phyloP scores from a whole-genome alignment of 768 basidiomycete species.

The Tylopilus balloui region DNA sequence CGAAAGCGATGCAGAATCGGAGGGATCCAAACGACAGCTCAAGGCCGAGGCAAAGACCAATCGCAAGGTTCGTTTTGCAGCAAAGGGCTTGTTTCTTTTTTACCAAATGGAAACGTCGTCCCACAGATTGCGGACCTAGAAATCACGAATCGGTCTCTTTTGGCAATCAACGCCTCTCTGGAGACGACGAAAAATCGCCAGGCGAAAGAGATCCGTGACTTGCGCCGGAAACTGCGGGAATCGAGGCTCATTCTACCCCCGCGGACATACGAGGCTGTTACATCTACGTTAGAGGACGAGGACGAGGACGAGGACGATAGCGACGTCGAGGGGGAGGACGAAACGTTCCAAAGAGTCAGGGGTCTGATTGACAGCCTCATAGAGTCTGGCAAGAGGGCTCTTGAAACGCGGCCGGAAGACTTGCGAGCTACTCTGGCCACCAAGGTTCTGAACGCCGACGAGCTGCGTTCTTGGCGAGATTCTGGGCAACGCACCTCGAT shows the following conservation, averaged over 20 bases:
- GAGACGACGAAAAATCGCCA: slow-evolving; percentile 79
- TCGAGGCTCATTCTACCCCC: slow-evolving; percentile 77
- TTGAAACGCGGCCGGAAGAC: slow-evolving; percentile 55
- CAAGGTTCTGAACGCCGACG: slow-evolving; percentile 72
- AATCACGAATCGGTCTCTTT: slow-evolving; percentile 82
- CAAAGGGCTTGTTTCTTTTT: not conserved
- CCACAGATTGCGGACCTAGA: slow-evolving; percentile 85
- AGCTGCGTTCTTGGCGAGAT: slow-evolving; percentile 58
- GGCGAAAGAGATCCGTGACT: slow-evolving; percentile 78
- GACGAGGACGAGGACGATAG: slow-evolving; percentile 39
- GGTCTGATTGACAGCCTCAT: slow-evolving; percentile 60
- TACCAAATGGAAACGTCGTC: slow-evolving; percentile 2
- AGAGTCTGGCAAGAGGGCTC: slow-evolving; percentile 52
- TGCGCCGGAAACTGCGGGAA: slow-evolving; percentile 78
- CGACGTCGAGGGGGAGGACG: slow-evolving; percentile 41
- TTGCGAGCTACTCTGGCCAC: slow-evolving; percentile 45
- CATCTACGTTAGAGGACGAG: slow-evolving; percentile 38
- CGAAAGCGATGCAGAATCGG: slow-evolving; percentile 34
- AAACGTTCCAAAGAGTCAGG: slow-evolving; percentile 59
- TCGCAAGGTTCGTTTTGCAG: slow-evolving; percentile 66
- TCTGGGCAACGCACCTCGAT: slow-evolving; percentile 24
- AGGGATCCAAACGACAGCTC: slow-evolving; percentile 47
- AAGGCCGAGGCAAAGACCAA: slow-evolving; percentile 78
- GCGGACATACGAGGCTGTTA: slow-evolving; percentile 50
- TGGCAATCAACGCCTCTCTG: slow-evolving; percentile 78